Conservation (phyloP, 2,329 filamentous ascomycete genomes). For the Leptoxyphium fumago region DNA sequence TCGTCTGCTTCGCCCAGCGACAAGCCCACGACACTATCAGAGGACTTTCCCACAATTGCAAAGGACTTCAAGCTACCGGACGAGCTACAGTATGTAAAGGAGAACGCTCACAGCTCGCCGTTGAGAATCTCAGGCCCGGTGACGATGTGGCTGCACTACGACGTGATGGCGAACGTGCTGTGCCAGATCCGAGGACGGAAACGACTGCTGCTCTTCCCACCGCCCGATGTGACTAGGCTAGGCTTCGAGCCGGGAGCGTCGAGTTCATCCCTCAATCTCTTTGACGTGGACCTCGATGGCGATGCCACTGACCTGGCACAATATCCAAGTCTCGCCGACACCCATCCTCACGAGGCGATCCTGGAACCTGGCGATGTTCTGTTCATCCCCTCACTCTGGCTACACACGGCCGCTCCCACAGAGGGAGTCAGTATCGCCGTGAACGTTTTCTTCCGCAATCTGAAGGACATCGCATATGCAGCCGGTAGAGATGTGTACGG, state of each 20-base stretch:
- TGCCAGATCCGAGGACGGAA: conserved; percentile 66
- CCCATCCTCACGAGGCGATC: conserved; percentile 51
- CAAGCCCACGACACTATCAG: conserved; percentile 50
- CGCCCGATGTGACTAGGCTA: conserved; percentile 54
- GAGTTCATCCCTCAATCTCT: conserved; percentile 63
- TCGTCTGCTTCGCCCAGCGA: conserved; percentile 55
- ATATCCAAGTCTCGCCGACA: conserved; percentile 19
- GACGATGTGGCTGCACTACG: conserved; percentile 83
- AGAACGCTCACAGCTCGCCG: conserved; percentile 63
- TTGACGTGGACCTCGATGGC: conserved; percentile 21
- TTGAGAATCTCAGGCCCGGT: conserved; percentile 66
- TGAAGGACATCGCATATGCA: conserved; percentile 47
- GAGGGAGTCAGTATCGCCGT: conserved; percentile 54
- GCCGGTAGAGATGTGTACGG: conserved; percentile 72
- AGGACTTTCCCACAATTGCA: conserved; percentile 57
- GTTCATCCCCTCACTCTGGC: conserved; percentile 71
- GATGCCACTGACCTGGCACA: conserved; percentile 6
- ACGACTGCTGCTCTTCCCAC: conserved; percentile 62
- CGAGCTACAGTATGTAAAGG: conserved; percentile 41
- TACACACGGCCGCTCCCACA: conserved; percentile 55
- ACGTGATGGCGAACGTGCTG: conserved; percentile 79
- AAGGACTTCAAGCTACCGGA: conserved; percentile 55
- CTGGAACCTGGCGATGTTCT: conserved; percentile 61
- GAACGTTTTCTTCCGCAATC: conserved; percentile 74
- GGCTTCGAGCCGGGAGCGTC: conserved; percentile 63